Conservation (phyloP, 2,329 filamentous ascomycete species). For the Fusarium siculi region DNA sequence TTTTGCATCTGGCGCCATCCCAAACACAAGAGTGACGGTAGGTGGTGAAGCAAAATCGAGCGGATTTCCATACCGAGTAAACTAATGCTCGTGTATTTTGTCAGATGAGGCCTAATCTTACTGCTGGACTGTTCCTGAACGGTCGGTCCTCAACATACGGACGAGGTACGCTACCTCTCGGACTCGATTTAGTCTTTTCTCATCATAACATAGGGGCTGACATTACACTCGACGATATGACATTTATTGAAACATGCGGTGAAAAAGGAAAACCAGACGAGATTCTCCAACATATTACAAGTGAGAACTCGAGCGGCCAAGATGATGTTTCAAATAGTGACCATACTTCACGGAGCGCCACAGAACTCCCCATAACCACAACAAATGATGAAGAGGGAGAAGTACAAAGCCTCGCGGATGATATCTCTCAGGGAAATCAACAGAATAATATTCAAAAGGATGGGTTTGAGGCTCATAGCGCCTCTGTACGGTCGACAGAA, state of each 20-base stretch:
- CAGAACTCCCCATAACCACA: neutral
- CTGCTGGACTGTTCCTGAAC: conserved; percentile 49
- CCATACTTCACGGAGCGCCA: neutral
- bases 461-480: neutral
- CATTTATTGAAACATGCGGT: conserved; percentile 48
- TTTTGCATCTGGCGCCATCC: conserved; percentile 66
- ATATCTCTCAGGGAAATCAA: neutral
- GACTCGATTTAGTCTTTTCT: neutral
- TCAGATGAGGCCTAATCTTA: conserved; percentile 50
- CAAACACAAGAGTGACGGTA: conserved; percentile 51
- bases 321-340: neutral
- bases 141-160: conserved; percentile 39
- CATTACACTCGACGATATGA: conserved; percentile 63
- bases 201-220: conserved; percentile 54
- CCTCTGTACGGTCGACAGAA: neutral
- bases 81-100: neutral
- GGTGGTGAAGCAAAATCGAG: neutral
- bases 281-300: neutral
- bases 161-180: conserved; percentile 30
- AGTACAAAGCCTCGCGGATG: neutral
- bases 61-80: neutral
- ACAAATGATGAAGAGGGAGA: neutral
- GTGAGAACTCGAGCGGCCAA: neutral
- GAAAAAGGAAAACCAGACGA: conserved; percentile 21
- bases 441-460: neutral